Percentiles rank a stretch among this genome's conserved stretches.
Conservation (phyloP, 345 rosid genomes). For the Jatropha curcas region DNA sequence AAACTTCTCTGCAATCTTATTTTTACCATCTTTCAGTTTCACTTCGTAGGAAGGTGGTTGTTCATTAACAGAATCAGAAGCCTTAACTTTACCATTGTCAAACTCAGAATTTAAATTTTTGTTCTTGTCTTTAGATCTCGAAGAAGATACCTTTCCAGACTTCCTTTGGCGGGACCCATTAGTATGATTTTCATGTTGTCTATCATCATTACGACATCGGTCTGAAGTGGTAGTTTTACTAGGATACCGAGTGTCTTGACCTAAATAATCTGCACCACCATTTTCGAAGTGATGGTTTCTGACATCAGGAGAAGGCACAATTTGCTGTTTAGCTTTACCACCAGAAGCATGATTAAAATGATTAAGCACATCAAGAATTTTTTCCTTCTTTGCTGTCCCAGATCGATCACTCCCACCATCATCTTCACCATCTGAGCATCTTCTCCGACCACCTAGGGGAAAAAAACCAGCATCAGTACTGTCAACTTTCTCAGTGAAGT, state of each 20-base stretch:
- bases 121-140: constrained; percentile 63
- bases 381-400: constrained; percentile 47
- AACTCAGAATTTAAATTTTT: constrained; percentile 37
- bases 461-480: constrained; percentile 42
- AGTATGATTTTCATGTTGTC: constrained; percentile 45
- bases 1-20: constrained; percentile 40
- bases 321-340: constrained; percentile 47
- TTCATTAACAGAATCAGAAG: constrained; percentile 42
- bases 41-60: constrained; percentile 36
- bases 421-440: constrained; percentile 61
- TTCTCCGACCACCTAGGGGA: constrained; percentile 43
- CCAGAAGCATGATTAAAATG: constrained; percentile 30
- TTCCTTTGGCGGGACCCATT: constrained; percentile 49
- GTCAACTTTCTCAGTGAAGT: constrained; percentile 39
- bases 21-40: constrained; percentile 44
- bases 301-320: constrained; percentile 47
- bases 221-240: constrained; percentile 34
- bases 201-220: constrained; percentile 40
- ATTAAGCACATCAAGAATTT: constrained; percentile 26
- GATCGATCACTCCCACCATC: constrained; percentile 64
- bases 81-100: constrained; percentile 19
- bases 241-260: constrained; percentile 33
- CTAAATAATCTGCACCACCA: constrained; percentile 44
- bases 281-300: constrained; percentile 30
- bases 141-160: constrained; percentile 65